Base-by-base conservation (phyloP, 441 rosid genomes). In the Hura crepitans region DNA sequence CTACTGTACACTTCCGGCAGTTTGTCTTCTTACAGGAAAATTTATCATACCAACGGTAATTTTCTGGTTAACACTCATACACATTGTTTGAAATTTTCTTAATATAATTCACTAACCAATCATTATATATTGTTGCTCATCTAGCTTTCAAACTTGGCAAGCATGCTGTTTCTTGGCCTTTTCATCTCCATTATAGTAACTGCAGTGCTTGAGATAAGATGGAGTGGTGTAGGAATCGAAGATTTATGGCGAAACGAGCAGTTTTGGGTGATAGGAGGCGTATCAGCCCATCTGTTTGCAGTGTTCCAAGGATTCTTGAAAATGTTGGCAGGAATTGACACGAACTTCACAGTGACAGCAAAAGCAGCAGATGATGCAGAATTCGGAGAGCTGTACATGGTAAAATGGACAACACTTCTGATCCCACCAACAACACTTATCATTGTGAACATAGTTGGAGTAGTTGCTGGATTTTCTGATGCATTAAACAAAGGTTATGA, bases 401-500 rank as follows among this genome's bases (percentile, higher is more conserved):
- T 94, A 62, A 94, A 94, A 47, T 94, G 98, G 98, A 94, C 98
- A 65, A 89, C 98, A 1, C 86, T 94, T 66, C 71, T 94, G 76
- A 91, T 91, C 60, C 96, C 96, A 2, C 97, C 96, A 0, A 91
- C 97, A 27, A 81, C 93, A 6, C 86, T 94, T 53, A 87, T 94
- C 47, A 86, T 94, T 27, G 64, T 94, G 11, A 94, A 94, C 81
- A 64, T 94, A 62, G 96, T 91, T 31, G 98, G 97, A 22, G 96
- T 94, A 2, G 96, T 91, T 55, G 96, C 96, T 45, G 98, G 98
- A 45, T 83, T 94, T 80, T 94, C 98, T 1, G 93, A 94, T 57
- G 97, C 98, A 45, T 71, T 94, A 27, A 94, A 91, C 88, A 89
- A 89, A 79, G 98, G 98, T n/a, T 94, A 91, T 68, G 97, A 94